phyloP scores from a whole-genome alignment of 2,329 filamentous ascomycete genomes.

The Macrophomina phaseolina region DNA sequence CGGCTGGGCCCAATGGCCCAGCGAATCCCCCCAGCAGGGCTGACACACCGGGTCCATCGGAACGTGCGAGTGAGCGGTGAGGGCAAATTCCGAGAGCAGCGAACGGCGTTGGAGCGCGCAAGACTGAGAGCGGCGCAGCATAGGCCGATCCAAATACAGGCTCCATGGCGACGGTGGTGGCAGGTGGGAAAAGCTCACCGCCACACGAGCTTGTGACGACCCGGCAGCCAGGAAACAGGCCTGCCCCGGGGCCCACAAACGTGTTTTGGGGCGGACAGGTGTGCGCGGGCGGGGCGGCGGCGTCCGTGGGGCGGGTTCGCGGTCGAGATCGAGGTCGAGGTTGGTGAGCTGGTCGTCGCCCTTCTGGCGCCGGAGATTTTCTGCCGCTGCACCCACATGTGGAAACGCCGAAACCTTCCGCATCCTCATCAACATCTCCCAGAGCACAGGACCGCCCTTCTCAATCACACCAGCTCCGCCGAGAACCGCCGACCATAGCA shows the following conservation, averaged over 20 bases:
- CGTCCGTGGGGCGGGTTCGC: neutral
- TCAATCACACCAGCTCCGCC: neutral
- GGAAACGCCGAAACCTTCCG: constrained; percentile 3
- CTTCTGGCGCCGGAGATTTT: constrained; percentile 4
- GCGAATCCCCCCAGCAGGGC: constrained; percentile 16
- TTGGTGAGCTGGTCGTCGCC: neutral
- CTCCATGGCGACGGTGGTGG: neutral
- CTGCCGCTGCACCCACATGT: neutral
- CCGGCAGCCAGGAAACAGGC: constrained; percentile 5
- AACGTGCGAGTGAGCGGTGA: constrained; percentile 24
- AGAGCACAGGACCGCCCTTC: neutral
- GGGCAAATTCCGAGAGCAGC: constrained; percentile 4
- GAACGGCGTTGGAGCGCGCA: neutral
- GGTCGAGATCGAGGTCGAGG: neutral
- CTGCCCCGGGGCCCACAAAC: neutral
- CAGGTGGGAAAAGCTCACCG: neutral
- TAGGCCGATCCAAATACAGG: constrained; percentile 18
- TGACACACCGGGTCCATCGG: constrained; percentile 9
- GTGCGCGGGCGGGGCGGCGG: neutral
- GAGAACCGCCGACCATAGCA: neutral
- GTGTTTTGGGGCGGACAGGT: neutral
- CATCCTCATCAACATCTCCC: neutral
- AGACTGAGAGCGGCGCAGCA: constrained; percentile 22
- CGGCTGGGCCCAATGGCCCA: constrained; percentile 4
- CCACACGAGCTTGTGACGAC: constrained; percentile 1